phyloP scores from a whole-genome alignment of 805 yeast genomes.

The Monosporozyma solicola region DNA sequence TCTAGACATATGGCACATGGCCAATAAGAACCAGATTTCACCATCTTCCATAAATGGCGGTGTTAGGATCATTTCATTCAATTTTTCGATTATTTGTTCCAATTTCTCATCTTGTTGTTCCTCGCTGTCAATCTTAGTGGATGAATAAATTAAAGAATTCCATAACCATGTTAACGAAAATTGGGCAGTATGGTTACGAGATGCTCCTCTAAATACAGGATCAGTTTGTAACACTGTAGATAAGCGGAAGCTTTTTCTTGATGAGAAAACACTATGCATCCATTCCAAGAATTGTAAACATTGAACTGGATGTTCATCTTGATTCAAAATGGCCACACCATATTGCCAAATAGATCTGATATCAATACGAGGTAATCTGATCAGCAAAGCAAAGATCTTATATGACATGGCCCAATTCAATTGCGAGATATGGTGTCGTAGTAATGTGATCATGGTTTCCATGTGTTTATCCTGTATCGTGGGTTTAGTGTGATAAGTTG shows the following conservation, averaged over 20 bases:
- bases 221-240: slow-evolving; percentile 13
- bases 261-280: slow-evolving; percentile 22
- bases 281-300: slow-evolving; percentile 21
- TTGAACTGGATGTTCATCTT: slow-evolving; percentile 6
- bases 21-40: slow-evolving; percentile 26
- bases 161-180: slow-evolving; percentile 25
- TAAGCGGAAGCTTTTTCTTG: slow-evolving; percentile 11
- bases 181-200: slow-evolving; percentile 23
- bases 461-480: slow-evolving; percentile 17
- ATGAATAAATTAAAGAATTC: slow-evolving; percentile 13
- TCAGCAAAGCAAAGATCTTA: slow-evolving; percentile 40
- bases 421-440: slow-evolving; percentile 41
- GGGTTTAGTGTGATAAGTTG: not conserved
- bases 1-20: slow-evolving; percentile 20
- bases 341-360: slow-evolving; percentile 53
- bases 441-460: slow-evolving; percentile 31
- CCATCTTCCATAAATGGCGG: slow-evolving; percentile 30
- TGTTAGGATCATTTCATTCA: slow-evolving; percentile 21
- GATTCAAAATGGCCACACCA: slow-evolving; percentile 45
- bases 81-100: slow-evolving; percentile 16
- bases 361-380: slow-evolving; percentile 43
- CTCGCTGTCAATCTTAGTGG: slow-evolving; percentile 1
- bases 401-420: slow-evolving; percentile 50
- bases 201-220: slow-evolving; percentile 25
- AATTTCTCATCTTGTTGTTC: slow-evolving; percentile 5